Evolutionary conservation across 345 rosid genomes (phyloP), one percentile per base, ranked within the genome.

Genomic region (Euphorbia peplus): DNA sequence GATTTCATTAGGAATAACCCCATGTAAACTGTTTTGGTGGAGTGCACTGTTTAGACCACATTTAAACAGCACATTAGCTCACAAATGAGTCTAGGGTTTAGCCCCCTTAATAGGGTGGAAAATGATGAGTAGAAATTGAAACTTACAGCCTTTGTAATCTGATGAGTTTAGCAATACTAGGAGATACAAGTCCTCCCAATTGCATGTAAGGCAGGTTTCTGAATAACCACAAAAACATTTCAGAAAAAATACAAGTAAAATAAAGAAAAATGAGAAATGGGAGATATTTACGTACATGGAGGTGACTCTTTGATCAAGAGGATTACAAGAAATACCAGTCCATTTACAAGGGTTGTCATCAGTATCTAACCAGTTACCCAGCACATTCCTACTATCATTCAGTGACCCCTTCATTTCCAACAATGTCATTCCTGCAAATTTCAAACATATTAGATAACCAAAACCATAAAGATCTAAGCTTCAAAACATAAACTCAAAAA

Each of bases 171-270:
- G 97, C 98, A 75, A 93, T 86, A 85, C 91, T 86, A 61, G 98
- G 90, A 80, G 98, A 88, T 81, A 93, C 72, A 10, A 81, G 73
- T 64, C 98, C 98, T 64, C 93, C 92, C 28, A 93, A 67, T 73
- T 93, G 96, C 96, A 89, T 86, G 69, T 87, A 86, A 4, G 98
- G 97, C 26, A 93, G 81, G 76, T 91, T 93, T 80, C 98, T 93
- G 84, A 69, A 73, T 10, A 67, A 73, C 53, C 74, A 46, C 73
- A 9, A 56, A 21, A 60, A 70, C 50, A 44, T 32, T 32, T 32
- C 37, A 32, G 37, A 32, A 2, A 32, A 3, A 3, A 32, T 32
- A 32, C 4, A 32, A 32, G 37, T 32, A 22, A 2, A 57, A 21
- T 52, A 7, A 53, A 7, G 26, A 58, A 42, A 18, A 46, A 66